Conservation (phyloP, 2,329 filamentous ascomycete species). For the Colletotrichum agaves region DNA sequence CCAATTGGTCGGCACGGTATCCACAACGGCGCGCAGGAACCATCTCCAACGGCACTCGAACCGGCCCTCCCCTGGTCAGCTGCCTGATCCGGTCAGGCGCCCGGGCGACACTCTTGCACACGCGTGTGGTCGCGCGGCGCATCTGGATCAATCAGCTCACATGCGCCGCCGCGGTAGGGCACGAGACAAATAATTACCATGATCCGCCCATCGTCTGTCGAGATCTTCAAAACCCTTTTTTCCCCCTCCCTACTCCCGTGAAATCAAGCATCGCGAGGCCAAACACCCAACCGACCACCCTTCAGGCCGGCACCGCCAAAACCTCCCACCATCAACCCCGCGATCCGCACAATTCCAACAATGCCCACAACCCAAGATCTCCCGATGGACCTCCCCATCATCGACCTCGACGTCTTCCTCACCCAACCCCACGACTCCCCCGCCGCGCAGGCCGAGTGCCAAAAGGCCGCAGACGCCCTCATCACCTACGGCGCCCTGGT, state of each 20-base stretch:
- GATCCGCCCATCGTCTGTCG: not conserved
- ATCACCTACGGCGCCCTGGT: conserved; percentile 70
- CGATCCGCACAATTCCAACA: conserved; percentile 6
- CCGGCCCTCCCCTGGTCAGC: conserved; percentile 12
- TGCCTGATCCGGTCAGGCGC: conserved; percentile 34
- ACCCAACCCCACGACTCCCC: conserved; percentile 53
- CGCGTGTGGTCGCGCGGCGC: conserved; percentile 1
- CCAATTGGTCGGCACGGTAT: conserved; percentile 1
- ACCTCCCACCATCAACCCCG: not conserved
- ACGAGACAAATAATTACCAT: conserved; percentile 1
- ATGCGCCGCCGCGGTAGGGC: conserved; percentile 10
- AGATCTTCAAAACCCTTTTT: not conserved
- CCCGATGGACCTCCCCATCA: conserved; percentile 67
- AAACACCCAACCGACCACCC: too few relatives aligned
- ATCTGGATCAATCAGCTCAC: conserved; percentile 31
- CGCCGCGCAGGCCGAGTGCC: conserved; percentile 61
- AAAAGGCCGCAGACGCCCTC: conserved; percentile 64
- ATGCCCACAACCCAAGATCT: conserved; percentile 44
- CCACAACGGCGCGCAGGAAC: not conserved
- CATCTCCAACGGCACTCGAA: conserved; percentile 21
- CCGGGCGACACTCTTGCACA: not conserved
- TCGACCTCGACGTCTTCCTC: conserved; percentile 69
- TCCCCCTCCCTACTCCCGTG: too few relatives aligned
- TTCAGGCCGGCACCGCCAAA: too few relatives aligned
- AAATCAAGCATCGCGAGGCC: too few relatives aligned